Evolutionary conservation across 345 rosid species (phyloP).

Genomic region (Sisymbrium irio): DNA sequence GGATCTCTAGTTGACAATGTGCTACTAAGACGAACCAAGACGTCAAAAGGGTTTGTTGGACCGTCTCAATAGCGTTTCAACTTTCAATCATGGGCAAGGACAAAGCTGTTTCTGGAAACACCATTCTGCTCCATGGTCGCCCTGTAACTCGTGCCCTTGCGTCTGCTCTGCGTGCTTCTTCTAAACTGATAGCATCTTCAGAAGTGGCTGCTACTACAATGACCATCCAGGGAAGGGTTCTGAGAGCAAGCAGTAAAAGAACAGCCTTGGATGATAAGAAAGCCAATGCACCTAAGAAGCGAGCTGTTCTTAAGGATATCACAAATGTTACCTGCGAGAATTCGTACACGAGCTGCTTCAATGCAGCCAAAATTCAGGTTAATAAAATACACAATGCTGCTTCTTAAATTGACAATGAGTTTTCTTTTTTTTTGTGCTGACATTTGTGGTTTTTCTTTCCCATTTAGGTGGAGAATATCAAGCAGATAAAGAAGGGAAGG

Average conservation of each 20-base stretch:
- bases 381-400: neutral
- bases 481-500: conserved; percentile 43
- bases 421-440: conserved; percentile 2
- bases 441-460: conserved; percentile 14
- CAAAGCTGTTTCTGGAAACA: conserved; percentile 36
- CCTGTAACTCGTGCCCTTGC: conserved; percentile 69
- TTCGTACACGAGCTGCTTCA: conserved; percentile 49
- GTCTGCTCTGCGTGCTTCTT: conserved; percentile 47
- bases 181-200: conserved; percentile 35
- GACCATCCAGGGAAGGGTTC: conserved; percentile 33
- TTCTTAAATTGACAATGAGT: neutral
- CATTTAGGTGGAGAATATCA: conserved; percentile 49
- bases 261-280: conserved; percentile 52
- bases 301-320: conserved; percentile 71
- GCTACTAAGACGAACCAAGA: conserved; percentile 3
- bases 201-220: conserved; percentile 38
- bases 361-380: conserved; percentile 55
- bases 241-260: conserved; percentile 45
- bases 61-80: conserved; percentile 36
- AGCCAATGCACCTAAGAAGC: conserved; percentile 46
- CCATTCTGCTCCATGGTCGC: conserved; percentile 43
- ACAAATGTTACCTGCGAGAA: conserved; percentile 54
- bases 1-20: conserved; percentile 13
- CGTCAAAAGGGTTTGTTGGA: conserved; percentile 8
- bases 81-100: conserved; percentile 54